phyloP scores from a whole-genome alignment of 2,329 filamentous ascomycete species.

The Aureobasidium uvarum region DNA sequence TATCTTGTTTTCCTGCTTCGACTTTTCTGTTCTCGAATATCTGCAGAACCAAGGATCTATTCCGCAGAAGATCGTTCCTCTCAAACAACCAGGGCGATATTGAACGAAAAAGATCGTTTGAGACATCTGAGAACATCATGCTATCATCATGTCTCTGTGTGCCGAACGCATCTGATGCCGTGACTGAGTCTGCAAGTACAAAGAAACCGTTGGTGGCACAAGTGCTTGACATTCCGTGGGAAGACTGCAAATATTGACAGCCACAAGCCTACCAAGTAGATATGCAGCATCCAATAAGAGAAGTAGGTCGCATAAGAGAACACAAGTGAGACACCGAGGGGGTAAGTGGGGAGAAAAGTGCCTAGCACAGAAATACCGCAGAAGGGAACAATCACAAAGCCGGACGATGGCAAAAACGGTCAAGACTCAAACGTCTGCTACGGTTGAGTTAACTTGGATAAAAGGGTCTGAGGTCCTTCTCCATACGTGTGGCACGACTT shows the following conservation, averaged over 20 bases:
- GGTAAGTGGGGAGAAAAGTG: background rate
- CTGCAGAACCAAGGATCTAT: background rate
- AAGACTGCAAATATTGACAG: background rate
- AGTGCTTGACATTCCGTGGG: background rate
- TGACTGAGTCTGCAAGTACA: background rate
- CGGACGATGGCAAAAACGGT: constrained; percentile 16
- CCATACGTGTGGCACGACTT: background rate
- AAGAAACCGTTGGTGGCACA: background rate
- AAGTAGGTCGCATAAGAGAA: constrained; percentile 2
- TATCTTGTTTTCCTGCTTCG: background rate
- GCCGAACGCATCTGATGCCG: background rate
- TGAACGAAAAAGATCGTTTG: background rate
- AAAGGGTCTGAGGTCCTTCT: background rate
- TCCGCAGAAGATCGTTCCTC: background rate
- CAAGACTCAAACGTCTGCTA: background rate
- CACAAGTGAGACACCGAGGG: background rate
- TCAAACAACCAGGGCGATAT: background rate
- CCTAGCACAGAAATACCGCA: background rate
- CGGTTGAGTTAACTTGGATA: background rate
- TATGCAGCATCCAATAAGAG: background rate
- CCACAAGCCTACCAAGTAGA: background rate
- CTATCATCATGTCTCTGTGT: constrained; percentile 1
- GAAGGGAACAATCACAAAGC: background rate
- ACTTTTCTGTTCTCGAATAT: background rate
- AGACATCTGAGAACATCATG: constrained; percentile 13